Conservation (phyloP, 2,329 filamentous ascomycete genomes). For the Daldinia sp. region DNA sequence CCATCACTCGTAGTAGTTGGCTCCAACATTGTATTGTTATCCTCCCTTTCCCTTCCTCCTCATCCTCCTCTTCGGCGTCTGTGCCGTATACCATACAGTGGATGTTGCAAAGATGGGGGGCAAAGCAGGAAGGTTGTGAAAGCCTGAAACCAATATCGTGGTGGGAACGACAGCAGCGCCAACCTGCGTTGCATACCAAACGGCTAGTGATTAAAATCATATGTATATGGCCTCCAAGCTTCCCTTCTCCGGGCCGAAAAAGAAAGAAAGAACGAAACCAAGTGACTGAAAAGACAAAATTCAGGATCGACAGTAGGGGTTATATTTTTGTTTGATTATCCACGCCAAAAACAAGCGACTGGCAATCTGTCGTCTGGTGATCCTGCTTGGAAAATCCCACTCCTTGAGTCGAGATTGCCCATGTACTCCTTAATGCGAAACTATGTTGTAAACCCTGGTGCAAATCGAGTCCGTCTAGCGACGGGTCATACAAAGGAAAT, state of each 20-base stretch:
- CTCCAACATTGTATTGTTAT: not conserved
- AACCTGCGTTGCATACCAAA: conserved; percentile 12
- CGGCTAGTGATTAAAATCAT: conserved; percentile 33
- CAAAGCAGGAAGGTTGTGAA: not conserved
- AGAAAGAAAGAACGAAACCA: conserved; percentile 8
- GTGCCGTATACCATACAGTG: conserved; percentile 10
- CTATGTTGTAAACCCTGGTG: conserved; percentile 31
- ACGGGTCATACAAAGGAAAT: conserved; percentile 43
- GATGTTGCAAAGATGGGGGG: conserved; percentile 5
- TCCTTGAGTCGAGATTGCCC: conserved; percentile 18
- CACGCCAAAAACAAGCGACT: conserved; percentile 8
- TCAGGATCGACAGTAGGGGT: conserved; percentile 11
- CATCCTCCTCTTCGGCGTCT: conserved; percentile 14
- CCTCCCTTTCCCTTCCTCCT: conserved; percentile 3
- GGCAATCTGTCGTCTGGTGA: conserved; percentile 12
- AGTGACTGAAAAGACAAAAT: conserved; percentile 28
- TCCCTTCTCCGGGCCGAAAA: conserved; percentile 14
- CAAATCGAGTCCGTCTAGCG: conserved; percentile 32
- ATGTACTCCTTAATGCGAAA: conserved; percentile 35
- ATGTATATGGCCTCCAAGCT: conserved; percentile 12
- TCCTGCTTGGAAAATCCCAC: conserved; percentile 20
- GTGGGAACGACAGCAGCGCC: conserved; percentile 7
- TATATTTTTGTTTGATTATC: conserved; percentile 15
- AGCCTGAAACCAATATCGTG: conserved; percentile 8
- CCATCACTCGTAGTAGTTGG: conserved; percentile 7